Percentiles rank a stretch among this genome's conserved stretches.
phyloP scores from a whole-genome alignment of 163 green algal species.

The Volvox carteri region DNA sequence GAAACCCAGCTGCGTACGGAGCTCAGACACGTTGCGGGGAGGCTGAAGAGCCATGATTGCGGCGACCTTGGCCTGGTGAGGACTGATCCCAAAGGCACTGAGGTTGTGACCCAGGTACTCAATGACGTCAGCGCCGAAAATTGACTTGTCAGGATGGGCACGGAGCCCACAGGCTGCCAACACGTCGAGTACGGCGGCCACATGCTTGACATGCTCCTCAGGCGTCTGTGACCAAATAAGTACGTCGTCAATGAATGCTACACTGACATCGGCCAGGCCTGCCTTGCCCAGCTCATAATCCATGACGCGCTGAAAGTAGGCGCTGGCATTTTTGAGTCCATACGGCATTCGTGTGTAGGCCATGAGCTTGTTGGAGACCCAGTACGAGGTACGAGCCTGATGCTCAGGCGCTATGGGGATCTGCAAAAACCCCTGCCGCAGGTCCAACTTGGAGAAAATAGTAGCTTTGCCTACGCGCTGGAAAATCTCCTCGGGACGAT shows the following conservation, averaged over 20 bases:
- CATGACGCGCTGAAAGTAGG: too few species aligned
- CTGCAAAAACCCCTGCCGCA: slow-evolving; percentile 59
- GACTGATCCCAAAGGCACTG: background rate
- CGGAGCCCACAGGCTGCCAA: slow-evolving; percentile 3
- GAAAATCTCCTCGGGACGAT: slow-evolving; percentile 40
- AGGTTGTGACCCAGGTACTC: slow-evolving; percentile 47
- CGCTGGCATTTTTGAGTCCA: too few species aligned
- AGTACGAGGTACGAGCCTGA: slow-evolving; percentile 48
- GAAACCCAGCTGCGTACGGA: slow-evolving; percentile 30
- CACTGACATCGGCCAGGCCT: background rate
- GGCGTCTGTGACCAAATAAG: background rate
- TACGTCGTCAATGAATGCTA: slow-evolving; percentile 26
- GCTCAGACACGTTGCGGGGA: slow-evolving; percentile 41
- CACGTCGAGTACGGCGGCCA: slow-evolving; percentile 29
- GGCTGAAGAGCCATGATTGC: slow-evolving; percentile 36
- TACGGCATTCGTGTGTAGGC: too few species aligned
- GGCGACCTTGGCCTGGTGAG: slow-evolving; percentile 36
- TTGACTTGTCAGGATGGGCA: slow-evolving; percentile 46
- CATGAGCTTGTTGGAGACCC: too few species aligned
- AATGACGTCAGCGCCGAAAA: slow-evolving; percentile 26
- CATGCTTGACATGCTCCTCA: slow-evolving; percentile 58
- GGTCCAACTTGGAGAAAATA: slow-evolving; percentile 34
- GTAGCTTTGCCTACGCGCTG: background rate
- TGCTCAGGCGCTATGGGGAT: slow-evolving; percentile 25
- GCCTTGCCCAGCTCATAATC: slow-evolving; percentile 31